These are phyloP conservation scores for Rhododendron kiyosumense DNA, from an alignment of 148 eudicot species.

Conservation along the genomic window DNA sequence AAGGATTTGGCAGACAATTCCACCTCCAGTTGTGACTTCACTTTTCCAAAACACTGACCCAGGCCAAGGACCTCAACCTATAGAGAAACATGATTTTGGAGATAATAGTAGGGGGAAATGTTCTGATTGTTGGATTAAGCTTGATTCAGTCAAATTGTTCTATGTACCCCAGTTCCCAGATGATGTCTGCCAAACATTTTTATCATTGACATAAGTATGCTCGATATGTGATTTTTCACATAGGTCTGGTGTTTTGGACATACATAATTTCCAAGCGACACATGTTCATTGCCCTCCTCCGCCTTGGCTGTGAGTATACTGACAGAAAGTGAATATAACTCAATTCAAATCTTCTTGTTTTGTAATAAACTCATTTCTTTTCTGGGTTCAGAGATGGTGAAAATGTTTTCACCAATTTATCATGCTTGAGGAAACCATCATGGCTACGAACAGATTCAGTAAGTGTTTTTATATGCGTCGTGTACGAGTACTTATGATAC, in stretches of 20 bases:
- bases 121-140: not conserved
- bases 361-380: not conserved
- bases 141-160: not conserved
- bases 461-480: slow-evolving; percentile 15
- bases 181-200: not conserved
- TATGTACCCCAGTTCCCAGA: not conserved
- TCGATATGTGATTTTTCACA: not conserved
- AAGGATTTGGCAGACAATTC: not conserved
- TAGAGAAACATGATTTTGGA: not conserved
- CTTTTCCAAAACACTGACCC: not conserved
- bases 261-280: slow-evolving; percentile 57
- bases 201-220: not conserved
- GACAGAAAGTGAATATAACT: not conserved
- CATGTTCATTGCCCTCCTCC: slow-evolving; percentile 99
- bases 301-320: slow-evolving; percentile 75
- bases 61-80: not conserved
- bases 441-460: slow-evolving; percentile 71
- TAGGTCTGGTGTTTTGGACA: slow-evolving; percentile 94
- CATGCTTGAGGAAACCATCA: slow-evolving; percentile 60
- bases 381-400: slow-evolving; percentile 41
- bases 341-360: not conserved
- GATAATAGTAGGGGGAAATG: too few relatives aligned
- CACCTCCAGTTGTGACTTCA: not conserved
- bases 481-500: not conserved
- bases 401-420: slow-evolving; percentile 25